These are phyloP conservation scores for Pseudopithomyces maydicus DNA, from an alignment of 2,329 filamentous ascomycete genomes.

Conservation along the genomic window DNA sequence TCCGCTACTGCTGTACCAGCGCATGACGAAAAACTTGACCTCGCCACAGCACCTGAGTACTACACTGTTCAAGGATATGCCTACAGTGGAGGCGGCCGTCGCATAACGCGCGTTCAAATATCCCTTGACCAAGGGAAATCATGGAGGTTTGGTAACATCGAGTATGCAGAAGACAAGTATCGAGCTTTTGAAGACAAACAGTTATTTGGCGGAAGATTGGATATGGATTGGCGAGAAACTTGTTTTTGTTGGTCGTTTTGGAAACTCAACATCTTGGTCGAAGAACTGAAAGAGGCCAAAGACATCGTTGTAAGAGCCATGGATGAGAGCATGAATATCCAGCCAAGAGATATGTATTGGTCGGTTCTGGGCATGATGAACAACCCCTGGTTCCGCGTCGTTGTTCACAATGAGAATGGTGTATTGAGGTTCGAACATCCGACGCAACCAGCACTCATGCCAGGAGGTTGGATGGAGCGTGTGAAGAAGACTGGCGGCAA, in stretches of 20 bases:
- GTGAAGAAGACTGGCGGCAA: constrained; percentile 84
- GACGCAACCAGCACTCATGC: constrained; percentile 75
- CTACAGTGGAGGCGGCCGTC: constrained; percentile 84
- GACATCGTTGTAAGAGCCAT: constrained; percentile 84
- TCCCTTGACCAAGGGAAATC: constrained; percentile 81
- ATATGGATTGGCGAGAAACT: constrained; percentile 80
- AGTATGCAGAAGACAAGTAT: constrained; percentile 86
- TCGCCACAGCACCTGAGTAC: constrained; percentile 54
- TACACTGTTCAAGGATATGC: constrained; percentile 82
- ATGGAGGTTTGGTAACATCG: constrained; percentile 77
- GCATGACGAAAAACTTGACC: constrained; percentile 70
- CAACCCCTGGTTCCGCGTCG: constrained; percentile 88
- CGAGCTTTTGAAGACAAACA: constrained; percentile 65
- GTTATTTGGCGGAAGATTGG: constrained; percentile 77
- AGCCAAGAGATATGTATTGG: constrained; percentile 96
- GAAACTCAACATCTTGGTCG: constrained; percentile 70
- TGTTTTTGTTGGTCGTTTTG: constrained; percentile 95
- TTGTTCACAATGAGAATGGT: constrained; percentile 70
- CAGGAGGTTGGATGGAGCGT: constrained; percentile 91
- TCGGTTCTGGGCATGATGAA: constrained; percentile 97
- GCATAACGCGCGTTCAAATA: constrained; percentile 81
- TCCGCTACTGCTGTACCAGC: constrained; percentile 80
- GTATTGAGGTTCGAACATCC: constrained; percentile 83
- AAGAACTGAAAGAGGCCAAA: constrained; percentile 65
- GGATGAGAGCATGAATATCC: constrained; percentile 86